These are phyloP conservation scores for Malus hybrid DNA, from an alignment of 331 rosid species.

Conservation along the genomic window DNA sequence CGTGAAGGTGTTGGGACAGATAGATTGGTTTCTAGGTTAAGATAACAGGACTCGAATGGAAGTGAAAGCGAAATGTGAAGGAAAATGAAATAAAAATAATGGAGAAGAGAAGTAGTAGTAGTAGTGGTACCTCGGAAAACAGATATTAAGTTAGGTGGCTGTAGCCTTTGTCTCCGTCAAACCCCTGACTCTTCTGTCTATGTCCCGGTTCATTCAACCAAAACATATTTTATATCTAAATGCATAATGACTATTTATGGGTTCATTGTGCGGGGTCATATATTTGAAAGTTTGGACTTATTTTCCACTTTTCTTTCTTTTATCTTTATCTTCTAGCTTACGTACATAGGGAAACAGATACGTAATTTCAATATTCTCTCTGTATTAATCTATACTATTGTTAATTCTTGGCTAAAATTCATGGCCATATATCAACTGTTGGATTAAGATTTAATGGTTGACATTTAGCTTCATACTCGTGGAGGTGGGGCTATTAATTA, in stretches of 20 bases:
- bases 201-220: constrained; percentile 16
- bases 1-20: no score
- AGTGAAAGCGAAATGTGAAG: neutral
- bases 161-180: constrained; percentile 11
- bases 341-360: neutral
- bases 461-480: no score
- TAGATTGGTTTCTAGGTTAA: no score
- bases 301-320: neutral
- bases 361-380: no score
- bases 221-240: constrained; percentile 1
- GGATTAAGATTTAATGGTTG: no score
- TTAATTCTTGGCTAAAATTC: no score
- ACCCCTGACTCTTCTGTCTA: neutral
- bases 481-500: no score
- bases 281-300: neutral
- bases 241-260: constrained; percentile 6
- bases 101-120: neutral
- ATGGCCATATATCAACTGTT: no score
- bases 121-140: neutral
- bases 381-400: no score
- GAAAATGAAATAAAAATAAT: neutral
- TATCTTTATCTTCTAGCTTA: neutral
- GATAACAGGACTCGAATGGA: neutral
- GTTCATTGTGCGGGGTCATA: constrained; percentile 10
- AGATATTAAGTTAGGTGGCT: neutral